Conservation (phyloP, 768 basidiomycete genomes). For the Pleurotus tuoliensis region DNA sequence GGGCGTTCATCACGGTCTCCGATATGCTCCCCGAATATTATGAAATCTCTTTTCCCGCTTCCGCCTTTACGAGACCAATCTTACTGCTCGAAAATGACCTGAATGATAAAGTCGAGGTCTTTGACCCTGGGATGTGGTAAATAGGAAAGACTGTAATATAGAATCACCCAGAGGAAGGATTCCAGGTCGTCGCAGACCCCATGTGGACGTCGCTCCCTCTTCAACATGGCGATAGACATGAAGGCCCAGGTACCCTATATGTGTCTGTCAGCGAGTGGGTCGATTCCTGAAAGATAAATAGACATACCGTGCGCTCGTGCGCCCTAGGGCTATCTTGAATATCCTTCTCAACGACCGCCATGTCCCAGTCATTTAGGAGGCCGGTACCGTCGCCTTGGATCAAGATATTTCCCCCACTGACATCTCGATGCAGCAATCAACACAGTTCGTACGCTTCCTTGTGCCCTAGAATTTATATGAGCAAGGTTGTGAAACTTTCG, state of each 20-base stretch:
- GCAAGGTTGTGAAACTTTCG: no score
- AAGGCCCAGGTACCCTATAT: conserved; percentile 15
- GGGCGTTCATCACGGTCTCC: no score
- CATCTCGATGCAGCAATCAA: conserved; percentile 7
- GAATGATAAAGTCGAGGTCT: not conserved
- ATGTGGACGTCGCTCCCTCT: conserved; percentile 2
- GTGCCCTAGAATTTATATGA: not conserved
- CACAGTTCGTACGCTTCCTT: conserved; percentile 3
- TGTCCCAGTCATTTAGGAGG: conserved; percentile 9
- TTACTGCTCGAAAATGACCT: not conserved
- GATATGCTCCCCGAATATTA: no score
- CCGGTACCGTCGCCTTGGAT: conserved; percentile 4
- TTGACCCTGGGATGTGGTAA: conserved; percentile 6
- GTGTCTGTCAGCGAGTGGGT: no score
- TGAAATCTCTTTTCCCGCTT: no score
- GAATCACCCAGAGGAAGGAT: conserved; percentile 16
- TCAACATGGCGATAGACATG: conserved; percentile 12
- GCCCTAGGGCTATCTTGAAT: not conserved
- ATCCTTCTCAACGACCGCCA: not conserved
- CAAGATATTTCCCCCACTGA: conserved; percentile 10
- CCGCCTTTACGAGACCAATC: no score
- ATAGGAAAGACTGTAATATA: conserved; percentile 12
- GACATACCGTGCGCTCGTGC: conserved; percentile 8
- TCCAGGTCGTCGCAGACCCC: conserved; percentile 13
- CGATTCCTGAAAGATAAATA: no score